phyloP scores from a whole-genome alignment of 176 grass and related monocot genomes.

The Aechmea fasciata region DNA sequence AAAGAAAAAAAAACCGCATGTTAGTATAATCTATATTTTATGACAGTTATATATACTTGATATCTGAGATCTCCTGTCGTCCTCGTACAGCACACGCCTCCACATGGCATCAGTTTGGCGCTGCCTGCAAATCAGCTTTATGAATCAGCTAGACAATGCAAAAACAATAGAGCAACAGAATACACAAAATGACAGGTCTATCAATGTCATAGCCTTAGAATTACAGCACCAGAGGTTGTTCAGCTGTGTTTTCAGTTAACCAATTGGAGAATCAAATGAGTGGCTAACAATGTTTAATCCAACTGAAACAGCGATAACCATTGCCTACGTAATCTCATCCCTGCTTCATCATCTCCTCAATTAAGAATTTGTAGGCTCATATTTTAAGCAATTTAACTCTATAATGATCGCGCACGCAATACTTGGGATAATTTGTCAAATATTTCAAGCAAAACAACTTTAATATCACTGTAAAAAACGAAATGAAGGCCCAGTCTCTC shows the following conservation, averaged over 20 bases:
- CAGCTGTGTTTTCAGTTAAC: no score
- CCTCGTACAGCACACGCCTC: slow-evolving; percentile 54
- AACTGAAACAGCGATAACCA: no score
- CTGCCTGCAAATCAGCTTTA: slow-evolving; percentile 26
- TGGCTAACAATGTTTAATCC: no score
- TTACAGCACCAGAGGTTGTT: no score
- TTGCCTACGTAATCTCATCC: no score
- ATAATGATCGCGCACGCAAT: neutral
- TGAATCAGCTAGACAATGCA: neutral
- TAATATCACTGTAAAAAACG: neutral
- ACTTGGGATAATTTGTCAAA: no score
- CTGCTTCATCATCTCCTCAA: no score
- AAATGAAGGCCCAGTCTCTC: no score
- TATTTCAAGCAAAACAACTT: neutral
- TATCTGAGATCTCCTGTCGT: slow-evolving; percentile 17
- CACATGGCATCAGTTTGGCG: slow-evolving; percentile 38
- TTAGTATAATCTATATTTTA: slow-evolving; percentile 4
- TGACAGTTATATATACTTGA: slow-evolving; percentile 25
- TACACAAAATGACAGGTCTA: neutral
- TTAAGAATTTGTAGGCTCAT: no score
- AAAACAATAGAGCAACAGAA: neutral
- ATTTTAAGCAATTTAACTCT: no score
- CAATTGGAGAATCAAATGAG: no score
- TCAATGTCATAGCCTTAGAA: neutral
- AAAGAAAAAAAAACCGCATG: neutral